phyloP scores from a whole-genome alignment of 2,329 filamentous ascomycete species.

The Trichoderma semiorbis region DNA sequence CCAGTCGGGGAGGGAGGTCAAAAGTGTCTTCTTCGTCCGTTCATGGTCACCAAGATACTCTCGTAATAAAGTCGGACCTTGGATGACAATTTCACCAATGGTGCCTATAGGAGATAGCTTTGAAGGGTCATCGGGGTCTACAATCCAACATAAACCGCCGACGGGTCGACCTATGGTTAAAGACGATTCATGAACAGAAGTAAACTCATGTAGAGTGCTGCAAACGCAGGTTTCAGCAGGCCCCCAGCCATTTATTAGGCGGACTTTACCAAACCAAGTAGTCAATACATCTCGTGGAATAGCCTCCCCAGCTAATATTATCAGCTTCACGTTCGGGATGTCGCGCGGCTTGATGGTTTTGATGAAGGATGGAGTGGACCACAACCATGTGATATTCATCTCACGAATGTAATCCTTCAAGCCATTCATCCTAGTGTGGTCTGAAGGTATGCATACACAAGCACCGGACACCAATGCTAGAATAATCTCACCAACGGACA shows the following conservation, averaged over 20 bases:
- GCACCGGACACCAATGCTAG: neutral
- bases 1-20: conserved; percentile 12
- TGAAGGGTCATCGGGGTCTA: neutral
- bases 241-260: conserved; percentile 1
- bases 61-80: neutral
- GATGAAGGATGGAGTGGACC: neutral
- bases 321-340: neutral
- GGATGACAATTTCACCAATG: conserved; percentile 10
- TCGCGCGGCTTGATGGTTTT: conserved; percentile 5
- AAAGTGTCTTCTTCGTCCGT: neutral
- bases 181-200: neutral
- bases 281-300: neutral
- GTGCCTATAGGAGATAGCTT: conserved; percentile 5
- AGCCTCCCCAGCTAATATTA: conserved; percentile 4
- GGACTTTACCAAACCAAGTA: conserved; percentile 3
- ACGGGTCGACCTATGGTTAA: conserved; percentile 1
- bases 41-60: neutral
- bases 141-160: conserved; percentile 16
- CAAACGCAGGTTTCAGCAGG: conserved; percentile 12
- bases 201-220: conserved; percentile 4
- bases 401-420: neutral
- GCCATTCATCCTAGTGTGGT: conserved; percentile 4
- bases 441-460: conserved; percentile 10
- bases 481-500: neutral
- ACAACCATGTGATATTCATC: neutral